Base-by-base conservation (phyloP, 306 rosid genomes). In the Malus asiatica region DNA sequence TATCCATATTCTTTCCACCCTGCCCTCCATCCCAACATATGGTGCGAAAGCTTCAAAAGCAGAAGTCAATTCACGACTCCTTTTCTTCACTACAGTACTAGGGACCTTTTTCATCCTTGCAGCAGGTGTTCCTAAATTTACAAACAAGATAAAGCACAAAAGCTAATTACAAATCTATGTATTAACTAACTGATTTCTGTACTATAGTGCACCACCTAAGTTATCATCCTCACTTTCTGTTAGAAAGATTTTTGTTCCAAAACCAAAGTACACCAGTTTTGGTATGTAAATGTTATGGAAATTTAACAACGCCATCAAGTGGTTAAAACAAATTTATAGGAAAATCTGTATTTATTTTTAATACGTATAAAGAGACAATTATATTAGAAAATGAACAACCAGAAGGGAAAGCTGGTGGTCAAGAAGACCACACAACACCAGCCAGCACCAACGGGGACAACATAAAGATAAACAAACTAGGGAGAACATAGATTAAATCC, bases 21-120 rank as follows among this genome's bases (percentile, higher is more conserved):
- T 89, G 81, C 97, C 97, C 83, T 89, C 92, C 97, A 95, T 95
- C 80, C 93, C 97, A 73, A 69, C 33, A 82, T 95, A 95, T 44
- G 99, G 97, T 25, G 89, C 83, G 77, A 95, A 92, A 64, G 96
- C 87, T 90, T 95, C 98, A 84, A 95, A 92, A 71, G 90, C 86
- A 72, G 86, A 84, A 70, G 98, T 95, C 78, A 95, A 84, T 67
- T 95, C 97, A 42, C 97, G 98, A 81, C 98, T 95, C 81, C 98
- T 87, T 72, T 85, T 89, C 89, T 95, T 95, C 86, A 95, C 97
- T 76, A 88, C 71, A 78, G 82, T 79, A 83, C 98, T 95, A 75
- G 92, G 93, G 75, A 95, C 97, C 83, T 95, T 95, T 78, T 88
- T 95, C 99, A 95, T 95, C 86, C 96, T 90, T 35, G 99, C 97